Conservation (phyloP, 768 basidiomycete genomes). For the Russula dissimulans region DNA sequence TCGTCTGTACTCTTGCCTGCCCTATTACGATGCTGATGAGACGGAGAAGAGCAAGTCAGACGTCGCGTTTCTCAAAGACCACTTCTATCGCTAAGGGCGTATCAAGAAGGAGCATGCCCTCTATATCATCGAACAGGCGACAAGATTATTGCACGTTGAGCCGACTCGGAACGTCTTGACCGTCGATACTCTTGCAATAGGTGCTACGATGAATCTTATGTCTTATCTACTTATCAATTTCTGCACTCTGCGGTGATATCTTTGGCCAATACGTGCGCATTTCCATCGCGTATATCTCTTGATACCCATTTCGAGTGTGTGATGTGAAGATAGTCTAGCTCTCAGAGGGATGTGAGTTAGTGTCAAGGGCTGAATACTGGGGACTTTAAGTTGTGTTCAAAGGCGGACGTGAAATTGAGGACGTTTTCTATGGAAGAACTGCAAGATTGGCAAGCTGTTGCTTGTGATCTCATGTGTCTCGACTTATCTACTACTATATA, state of each 20-base stretch:
- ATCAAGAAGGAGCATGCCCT: slow-evolving; percentile 91
- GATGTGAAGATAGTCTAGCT: too few relatives aligned
- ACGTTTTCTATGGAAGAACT: too few relatives aligned
- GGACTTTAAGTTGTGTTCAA: too few relatives aligned
- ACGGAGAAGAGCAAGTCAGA: slow-evolving; percentile 87
- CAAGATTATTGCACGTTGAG: slow-evolving; percentile 72
- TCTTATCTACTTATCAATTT: background rate
- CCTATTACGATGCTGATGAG: slow-evolving; percentile 1
- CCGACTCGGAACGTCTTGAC: slow-evolving; percentile 65
- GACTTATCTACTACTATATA: too few relatives aligned
- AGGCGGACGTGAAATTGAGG: too few relatives aligned
- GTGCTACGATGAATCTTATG: slow-evolving; percentile 31
- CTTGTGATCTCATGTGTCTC: too few relatives aligned
- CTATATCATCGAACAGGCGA: slow-evolving; percentile 82
- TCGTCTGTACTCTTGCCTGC: too few relatives aligned
- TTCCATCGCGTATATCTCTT: too few relatives aligned
- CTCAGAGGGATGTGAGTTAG: too few relatives aligned
- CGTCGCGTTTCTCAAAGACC: slow-evolving; percentile 94
- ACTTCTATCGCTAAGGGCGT: slow-evolving; percentile 94
- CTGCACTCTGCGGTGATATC: slow-evolving; percentile 76
- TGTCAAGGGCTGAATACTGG: too few relatives aligned
- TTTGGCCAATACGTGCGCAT: slow-evolving; percentile 94
- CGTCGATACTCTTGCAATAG: slow-evolving; percentile 96
- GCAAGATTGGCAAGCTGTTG: too few relatives aligned
- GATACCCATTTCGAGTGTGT: too few relatives aligned